Base-by-base conservation (phyloP, 78 protist genomes). In the Polysphondylium violaceum region DNA sequence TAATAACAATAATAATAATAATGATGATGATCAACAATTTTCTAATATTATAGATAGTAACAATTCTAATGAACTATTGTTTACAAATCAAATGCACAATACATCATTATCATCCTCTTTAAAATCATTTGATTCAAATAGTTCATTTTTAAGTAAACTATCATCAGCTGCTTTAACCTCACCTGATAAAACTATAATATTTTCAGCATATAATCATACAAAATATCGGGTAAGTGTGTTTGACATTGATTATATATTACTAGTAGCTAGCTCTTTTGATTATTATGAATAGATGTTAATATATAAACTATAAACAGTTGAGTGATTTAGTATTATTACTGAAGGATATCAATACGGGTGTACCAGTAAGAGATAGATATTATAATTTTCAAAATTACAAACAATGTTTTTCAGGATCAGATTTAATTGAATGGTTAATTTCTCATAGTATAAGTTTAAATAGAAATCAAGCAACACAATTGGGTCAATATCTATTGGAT, bases 401-500 rank as follows among this genome's bases (percentile, higher is more conserved):
- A 79, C 76, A 68, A 40, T 79, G 68, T 23, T 79, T 79, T 41
- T 35, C 59, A 33, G 89, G 89, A 6, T 51, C 63, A 53, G 89
- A 79, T 11, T 67, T 79, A 76, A 63, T 79, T n/a, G 89, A 79
- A 55, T 79, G 89, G 89, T 53, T 79, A 31, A 36, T 79, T 4
- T 41, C 11, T 16, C 74, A 79, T 79, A 68, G 50, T 27, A 79
- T 79, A 17, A 67, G 77, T 27, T 43, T 43, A 16, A 79, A 64
- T 67, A 44, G 89, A 55, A 25, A 60, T 33, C 19, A 27, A 19
- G 76, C 77, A 4, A 58, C 53, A 21, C 89, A 79, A 56, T 29
- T 79, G 2, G 89, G 89, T n/a, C 89, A 79, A 67, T 79, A 79
- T 19, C 41, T 79, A 43, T 51, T 79, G 55, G 89, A 79, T 68